Base-by-base conservation (phyloP, 2,329 filamentous ascomycete species). In the Diplodia intermedia region DNA sequence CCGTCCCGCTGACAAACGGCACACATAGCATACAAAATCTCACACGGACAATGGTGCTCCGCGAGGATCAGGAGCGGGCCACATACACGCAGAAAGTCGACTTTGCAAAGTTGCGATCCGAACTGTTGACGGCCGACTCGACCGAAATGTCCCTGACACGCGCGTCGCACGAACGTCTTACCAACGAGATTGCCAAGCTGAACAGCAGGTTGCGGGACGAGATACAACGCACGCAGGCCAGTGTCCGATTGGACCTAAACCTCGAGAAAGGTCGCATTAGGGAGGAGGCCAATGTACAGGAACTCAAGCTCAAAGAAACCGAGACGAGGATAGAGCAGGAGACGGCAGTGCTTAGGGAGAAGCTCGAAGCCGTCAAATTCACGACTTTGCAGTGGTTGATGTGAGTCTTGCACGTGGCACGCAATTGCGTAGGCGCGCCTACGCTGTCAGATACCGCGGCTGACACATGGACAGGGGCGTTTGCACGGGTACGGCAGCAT, bases 261-360 rank as follows among this genome's bases (percentile, higher is more conserved):
- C 83, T 99, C 55, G 95, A 99, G 77, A 99, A 99, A 83, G 95
- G 95, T 15, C 87, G 95, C 70, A 99, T 98, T 73, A 86, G 95
- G 70, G 95, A 99, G 81, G 95, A 99, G 84, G 93, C 94, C 20
- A 96, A 97, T 72, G 91, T 91, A 68, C 95, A 98, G 82, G 95
- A 99, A 80, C 88, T 99, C 81, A 96, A 97, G 84, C 93, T 99
- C 75, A 97, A 97, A 84, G 95, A 99, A 86, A 98, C 95, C 14
- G 95, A 99, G 83, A 97, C 94, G 68, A 90, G 96, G 81, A 98
- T 99, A 75, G 95, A 99, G 84, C 94, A 98, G 82, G 95, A 98
- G 84, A 93, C 95, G 66, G 94, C 94, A 50, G 91, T 91, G 38
- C 79, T 99, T 76, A 85, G 93, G 72, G 95, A 98, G 84, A 90